A percentile compares a stretch with the other conserved stretches of the same genome.
Evolutionary conservation across 176 grass and related monocot genomes (phyloP).

Genomic region (Musa acuminata): DNA sequence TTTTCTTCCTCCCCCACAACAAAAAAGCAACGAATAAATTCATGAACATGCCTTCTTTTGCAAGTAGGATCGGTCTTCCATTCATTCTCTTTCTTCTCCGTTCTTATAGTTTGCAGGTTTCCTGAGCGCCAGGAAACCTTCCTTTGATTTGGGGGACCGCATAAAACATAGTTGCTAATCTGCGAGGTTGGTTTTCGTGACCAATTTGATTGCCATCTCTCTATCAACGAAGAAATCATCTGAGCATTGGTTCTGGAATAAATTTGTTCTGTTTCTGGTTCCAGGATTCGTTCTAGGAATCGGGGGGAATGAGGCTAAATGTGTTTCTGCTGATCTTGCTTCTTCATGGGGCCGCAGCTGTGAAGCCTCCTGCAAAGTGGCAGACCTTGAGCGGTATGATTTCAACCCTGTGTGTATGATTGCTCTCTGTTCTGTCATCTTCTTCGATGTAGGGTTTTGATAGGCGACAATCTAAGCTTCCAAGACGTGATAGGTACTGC

Average conservation of each 20-base stretch:
- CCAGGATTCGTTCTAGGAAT: background rate
- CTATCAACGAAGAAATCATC: background rate
- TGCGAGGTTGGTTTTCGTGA: background rate
- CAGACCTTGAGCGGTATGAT: slow-evolving; percentile 1
- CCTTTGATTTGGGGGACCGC: background rate
- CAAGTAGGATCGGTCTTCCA: background rate
- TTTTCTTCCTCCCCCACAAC: background rate
- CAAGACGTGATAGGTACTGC: background rate
- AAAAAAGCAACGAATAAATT: background rate
- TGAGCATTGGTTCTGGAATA: background rate
- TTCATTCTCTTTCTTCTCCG: background rate
- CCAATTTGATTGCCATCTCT: background rate
- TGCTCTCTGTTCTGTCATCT: background rate
- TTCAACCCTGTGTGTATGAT: background rate
- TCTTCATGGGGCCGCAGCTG: slow-evolving; percentile 7
- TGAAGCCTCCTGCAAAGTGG: background rate
- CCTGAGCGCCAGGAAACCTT: background rate
- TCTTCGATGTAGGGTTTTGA: background rate
- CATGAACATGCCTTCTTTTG: background rate
- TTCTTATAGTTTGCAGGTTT: background rate
- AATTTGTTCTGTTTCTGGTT: background rate
- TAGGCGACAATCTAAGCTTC: background rate
- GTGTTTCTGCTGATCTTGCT: background rate
- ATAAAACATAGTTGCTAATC: background rate
- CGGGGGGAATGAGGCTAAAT: background rate